Percentiles rank a stretch among this genome's conserved stretches.
These are phyloP conservation scores for Brassica juncea DNA, from an alignment of 345 rosid species.

Conservation along the genomic window DNA sequence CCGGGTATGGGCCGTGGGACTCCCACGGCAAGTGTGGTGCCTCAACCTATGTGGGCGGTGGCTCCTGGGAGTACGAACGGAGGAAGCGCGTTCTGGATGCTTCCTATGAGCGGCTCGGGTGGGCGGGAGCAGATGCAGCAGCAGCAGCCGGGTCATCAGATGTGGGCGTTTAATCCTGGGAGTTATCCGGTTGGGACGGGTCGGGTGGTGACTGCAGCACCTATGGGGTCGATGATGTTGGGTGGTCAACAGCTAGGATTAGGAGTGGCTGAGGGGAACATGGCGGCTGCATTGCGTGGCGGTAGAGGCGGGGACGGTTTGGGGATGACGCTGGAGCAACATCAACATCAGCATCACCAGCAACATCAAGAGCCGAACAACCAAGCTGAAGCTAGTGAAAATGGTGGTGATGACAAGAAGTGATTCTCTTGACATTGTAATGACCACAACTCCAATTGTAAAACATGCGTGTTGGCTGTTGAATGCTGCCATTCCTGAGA, in stretches of 20 bases:
- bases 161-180: conserved; percentile 73
- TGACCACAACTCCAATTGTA: conserved; percentile 9
- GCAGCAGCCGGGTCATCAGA: conserved; percentile 43
- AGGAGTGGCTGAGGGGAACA: conserved; percentile 53
- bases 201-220: conserved; percentile 57
- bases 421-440: not conserved
- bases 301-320: conserved; percentile 44
- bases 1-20: conserved; percentile 35
- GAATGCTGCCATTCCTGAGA: conserved; percentile 16
- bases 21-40: conserved; percentile 37
- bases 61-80: conserved; percentile 66
- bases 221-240: conserved; percentile 67
- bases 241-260: conserved; percentile 71
- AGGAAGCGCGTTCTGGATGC: conserved; percentile 80
- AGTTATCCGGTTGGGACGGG: conserved; percentile 52
- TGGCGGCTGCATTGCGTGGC: conserved; percentile 56
- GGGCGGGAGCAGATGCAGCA: conserved; percentile 45
- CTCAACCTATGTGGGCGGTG: conserved; percentile 80
- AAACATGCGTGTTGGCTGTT: conserved; percentile 15
- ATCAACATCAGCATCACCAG: conserved; percentile 47
- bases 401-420: conserved; percentile 55
- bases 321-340: conserved; percentile 65
- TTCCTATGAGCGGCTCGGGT: conserved; percentile 57
- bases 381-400: conserved; percentile 48
- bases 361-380: conserved; percentile 49